A percentile compares a stretch with the other conserved stretches of the same genome.
Conservation (phyloP, 495 filamentous ascomycete species). For the Aspergillus campestris region DNA sequence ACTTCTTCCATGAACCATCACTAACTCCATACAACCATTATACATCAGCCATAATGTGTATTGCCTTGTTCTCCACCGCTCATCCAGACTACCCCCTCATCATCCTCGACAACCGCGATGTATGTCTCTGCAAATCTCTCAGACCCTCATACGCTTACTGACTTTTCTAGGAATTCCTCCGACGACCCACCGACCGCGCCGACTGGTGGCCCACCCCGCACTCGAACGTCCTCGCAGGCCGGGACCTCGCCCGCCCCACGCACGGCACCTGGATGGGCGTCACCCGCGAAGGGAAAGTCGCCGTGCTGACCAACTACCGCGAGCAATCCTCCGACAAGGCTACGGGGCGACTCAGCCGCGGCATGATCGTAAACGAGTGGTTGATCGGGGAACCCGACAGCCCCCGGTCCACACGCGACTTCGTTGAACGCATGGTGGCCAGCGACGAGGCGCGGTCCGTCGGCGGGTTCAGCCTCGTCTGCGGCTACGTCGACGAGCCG, state of each 20-base stretch:
- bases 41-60: conserved; percentile 60
- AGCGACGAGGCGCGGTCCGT: conserved; percentile 46
- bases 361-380: conserved; percentile 82
- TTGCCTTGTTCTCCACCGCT: conserved; percentile 78
- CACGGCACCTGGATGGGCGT: conserved; percentile 93
- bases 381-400: conserved; percentile 39
- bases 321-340: conserved; percentile 49
- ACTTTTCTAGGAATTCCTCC: conserved; percentile 64
- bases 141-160: background rate
- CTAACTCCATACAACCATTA: too few relatives aligned
- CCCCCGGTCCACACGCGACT: conserved; percentile 44
- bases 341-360: conserved; percentile 59
- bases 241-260: conserved; percentile 55
- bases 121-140: conserved; percentile 20
- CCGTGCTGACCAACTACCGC: conserved; percentile 90
- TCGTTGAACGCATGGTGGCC: conserved; percentile 59
- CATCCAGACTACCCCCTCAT: conserved; percentile 89
- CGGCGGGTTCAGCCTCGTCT: conserved; percentile 89
- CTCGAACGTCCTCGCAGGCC: conserved; percentile 54
- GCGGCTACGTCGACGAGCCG: conserved; percentile 68
- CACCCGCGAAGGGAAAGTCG: conserved; percentile 73
- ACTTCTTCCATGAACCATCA: too few relatives aligned
- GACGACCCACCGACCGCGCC: conserved; percentile 73
- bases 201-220: conserved; percentile 71
- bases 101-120: conserved; percentile 88